Evolutionary conservation across 2,329 filamentous ascomycete genomes (phyloP).

Genomic region (Cladosporium sp.): DNA sequence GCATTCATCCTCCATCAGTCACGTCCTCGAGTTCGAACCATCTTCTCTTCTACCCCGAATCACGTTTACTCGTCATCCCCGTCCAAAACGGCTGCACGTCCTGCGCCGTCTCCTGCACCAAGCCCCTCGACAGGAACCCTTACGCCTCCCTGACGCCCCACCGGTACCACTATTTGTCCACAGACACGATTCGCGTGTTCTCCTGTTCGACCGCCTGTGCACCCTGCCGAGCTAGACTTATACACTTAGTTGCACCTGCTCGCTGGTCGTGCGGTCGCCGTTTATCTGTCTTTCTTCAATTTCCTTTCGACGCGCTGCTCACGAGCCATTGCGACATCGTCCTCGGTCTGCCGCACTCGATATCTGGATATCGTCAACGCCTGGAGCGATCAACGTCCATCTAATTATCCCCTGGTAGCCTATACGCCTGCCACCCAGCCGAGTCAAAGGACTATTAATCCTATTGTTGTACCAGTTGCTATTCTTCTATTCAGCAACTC

Average conservation of each 20-base stretch:
- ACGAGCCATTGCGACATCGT: slow-evolving; percentile 9
- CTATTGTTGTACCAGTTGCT: slow-evolving; percentile 19
- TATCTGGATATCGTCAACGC: slow-evolving; percentile 15
- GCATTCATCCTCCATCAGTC: neutral
- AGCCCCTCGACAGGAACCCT: slow-evolving; percentile 16
- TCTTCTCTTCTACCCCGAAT: neutral
- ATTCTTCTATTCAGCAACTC: slow-evolving; percentile 14
- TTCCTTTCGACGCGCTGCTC: slow-evolving; percentile 9
- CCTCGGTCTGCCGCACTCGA: slow-evolving; percentile 5
- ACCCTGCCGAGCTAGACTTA: slow-evolving; percentile 6
- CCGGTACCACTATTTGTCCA: slow-evolving; percentile 22
- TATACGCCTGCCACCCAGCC: slow-evolving; percentile 27
- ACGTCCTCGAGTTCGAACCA: too few relatives aligned
- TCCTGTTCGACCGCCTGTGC: slow-evolving; percentile 15
- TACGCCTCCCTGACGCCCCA: slow-evolving; percentile 20
- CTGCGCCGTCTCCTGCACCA: slow-evolving; percentile 15
- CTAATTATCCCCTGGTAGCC: slow-evolving; percentile 23
- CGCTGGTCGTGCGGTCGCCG: slow-evolving; percentile 19
- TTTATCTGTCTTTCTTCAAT: slow-evolving; percentile 16
- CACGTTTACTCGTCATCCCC: slow-evolving; percentile 13
- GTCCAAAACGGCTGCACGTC: slow-evolving; percentile 12
- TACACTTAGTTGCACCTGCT: slow-evolving; percentile 15
- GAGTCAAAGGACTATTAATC: slow-evolving; percentile 26
- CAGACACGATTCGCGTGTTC: slow-evolving; percentile 15
- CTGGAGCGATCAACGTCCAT: slow-evolving; percentile 17